Evolutionary conservation across 768 basidiomycete genomes (phyloP).

Genomic region (Tubosaeta sp.): DNA sequence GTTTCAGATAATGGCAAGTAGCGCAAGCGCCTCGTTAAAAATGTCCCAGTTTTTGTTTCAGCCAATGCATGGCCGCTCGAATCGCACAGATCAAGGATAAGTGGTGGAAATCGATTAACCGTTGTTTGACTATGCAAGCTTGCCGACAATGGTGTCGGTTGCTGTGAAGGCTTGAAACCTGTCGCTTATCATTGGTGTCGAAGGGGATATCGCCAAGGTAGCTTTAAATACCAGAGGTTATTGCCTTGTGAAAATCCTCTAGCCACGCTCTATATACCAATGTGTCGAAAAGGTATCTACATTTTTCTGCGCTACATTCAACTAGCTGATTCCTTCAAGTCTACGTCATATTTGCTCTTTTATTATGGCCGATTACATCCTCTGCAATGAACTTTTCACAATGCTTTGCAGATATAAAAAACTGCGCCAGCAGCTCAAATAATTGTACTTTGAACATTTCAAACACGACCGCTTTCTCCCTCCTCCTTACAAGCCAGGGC

Average conservation of each 20-base stretch:
- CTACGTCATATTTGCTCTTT: background rate
- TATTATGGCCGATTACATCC: background rate
- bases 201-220: too few relatives aligned
- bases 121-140: too few relatives aligned
- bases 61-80: background rate
- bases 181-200: too few relatives aligned
- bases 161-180: too few relatives aligned
- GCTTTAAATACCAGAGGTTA: background rate
- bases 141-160: too few relatives aligned
- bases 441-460: slow-evolving; percentile 8
- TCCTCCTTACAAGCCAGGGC: slow-evolving; percentile 13
- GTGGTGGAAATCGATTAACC: too few relatives aligned
- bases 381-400: slow-evolving; percentile 5
- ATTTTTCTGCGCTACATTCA: background rate
- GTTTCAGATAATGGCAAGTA: too few relatives aligned
- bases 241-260: background rate
- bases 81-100: too few relatives aligned
- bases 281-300: slow-evolving; percentile 3
- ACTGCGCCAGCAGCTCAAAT: background rate
- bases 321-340: slow-evolving; percentile 1
- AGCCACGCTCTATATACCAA: background rate
- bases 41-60: background rate
- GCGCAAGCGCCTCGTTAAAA: too few relatives aligned
- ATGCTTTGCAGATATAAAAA: slow-evolving; percentile 10
- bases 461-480: slow-evolving; percentile 9